Conservation (phyloP, 176 grass and related monocot species). For the Zea luxurians region DNA sequence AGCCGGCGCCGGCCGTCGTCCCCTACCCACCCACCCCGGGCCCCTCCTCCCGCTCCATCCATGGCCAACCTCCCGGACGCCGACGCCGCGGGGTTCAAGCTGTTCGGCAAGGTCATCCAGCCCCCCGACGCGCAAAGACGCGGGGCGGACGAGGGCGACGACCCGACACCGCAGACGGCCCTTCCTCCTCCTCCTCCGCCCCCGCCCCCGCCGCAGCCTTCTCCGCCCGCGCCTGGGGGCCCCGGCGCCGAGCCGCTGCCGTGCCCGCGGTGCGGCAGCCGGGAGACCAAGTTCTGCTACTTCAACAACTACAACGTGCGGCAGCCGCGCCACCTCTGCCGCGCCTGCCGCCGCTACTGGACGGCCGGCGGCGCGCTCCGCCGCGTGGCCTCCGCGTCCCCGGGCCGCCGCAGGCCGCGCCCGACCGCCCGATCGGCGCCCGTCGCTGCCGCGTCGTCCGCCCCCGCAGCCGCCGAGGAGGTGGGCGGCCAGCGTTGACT, state of each 20-base stretch:
- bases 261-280: conserved; percentile 86
- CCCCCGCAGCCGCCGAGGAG: conserved; percentile 47
- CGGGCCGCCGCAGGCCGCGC: conserved; percentile 60
- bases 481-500: conserved; percentile 43
- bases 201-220: background rate
- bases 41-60: background rate
- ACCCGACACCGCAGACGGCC: background rate
- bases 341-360: conserved; percentile 93
- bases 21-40: conserved; percentile 11
- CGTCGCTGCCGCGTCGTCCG: conserved; percentile 58
- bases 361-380: conserved; percentile 94
- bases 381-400: conserved; percentile 62
- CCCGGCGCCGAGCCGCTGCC: conserved; percentile 47
- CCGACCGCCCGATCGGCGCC: conserved; percentile 60
- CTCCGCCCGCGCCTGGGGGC: background rate
- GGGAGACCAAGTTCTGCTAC: conserved; percentile 99
- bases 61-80: conserved; percentile 46
- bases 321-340: conserved; percentile 97
- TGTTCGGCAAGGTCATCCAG: conserved; percentile 88
- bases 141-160: conserved; percentile 13
- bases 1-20: conserved; percentile 6
- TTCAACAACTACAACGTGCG: conserved; percentile 99
- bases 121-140: conserved; percentile 23
- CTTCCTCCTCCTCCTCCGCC: background rate
- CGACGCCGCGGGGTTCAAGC: conserved; percentile 71